Conservation (phyloP, 139 green algal genomes). For the Chlamydomonas schloesseri region DNA sequence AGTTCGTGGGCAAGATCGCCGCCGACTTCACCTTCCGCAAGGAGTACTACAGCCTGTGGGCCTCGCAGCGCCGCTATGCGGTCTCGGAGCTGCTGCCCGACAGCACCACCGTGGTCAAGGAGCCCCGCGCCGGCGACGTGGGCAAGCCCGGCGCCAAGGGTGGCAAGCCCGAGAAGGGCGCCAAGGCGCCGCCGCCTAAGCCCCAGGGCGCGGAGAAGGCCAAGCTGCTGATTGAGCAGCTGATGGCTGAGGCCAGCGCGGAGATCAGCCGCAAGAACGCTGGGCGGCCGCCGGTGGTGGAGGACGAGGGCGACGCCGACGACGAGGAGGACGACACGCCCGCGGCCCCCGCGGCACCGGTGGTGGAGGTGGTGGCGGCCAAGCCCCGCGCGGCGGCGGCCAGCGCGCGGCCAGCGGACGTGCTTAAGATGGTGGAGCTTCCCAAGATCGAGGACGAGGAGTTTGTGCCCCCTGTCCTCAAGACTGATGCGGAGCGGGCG, state of each 20-base stretch:
- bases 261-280: constrained; percentile 26
- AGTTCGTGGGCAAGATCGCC: constrained; percentile 45
- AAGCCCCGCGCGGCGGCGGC: not conserved
- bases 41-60: constrained; percentile 65
- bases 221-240: constrained; percentile 57
- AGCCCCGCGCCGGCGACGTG: not conserved
- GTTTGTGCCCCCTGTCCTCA: constrained; percentile 47
- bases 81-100: constrained; percentile 69
- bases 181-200: constrained; percentile 21
- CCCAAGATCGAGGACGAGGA: constrained; percentile 52
- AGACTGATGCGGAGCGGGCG: not conserved
- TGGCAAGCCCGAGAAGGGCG: not conserved
- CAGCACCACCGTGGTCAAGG: not conserved
- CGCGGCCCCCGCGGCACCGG: not conserved
- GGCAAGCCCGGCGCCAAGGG: constrained; percentile 28
- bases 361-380: not conserved
- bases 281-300: not conserved
- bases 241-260: constrained; percentile 50
- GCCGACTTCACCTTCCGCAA: constrained; percentile 49
- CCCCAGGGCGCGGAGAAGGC: constrained; percentile 65
- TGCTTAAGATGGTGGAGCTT: constrained; percentile 54
- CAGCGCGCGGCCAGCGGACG: constrained; percentile 18
- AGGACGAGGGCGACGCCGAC: constrained; percentile 38
- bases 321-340: not conserved
- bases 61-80: constrained; percentile 60